A percentile compares a stretch with the other conserved stretches of the same genome.
These are phyloP conservation scores for Fusarium algeriense DNA, from an alignment of 2,329 filamentous ascomycete species.

Conservation along the genomic window DNA sequence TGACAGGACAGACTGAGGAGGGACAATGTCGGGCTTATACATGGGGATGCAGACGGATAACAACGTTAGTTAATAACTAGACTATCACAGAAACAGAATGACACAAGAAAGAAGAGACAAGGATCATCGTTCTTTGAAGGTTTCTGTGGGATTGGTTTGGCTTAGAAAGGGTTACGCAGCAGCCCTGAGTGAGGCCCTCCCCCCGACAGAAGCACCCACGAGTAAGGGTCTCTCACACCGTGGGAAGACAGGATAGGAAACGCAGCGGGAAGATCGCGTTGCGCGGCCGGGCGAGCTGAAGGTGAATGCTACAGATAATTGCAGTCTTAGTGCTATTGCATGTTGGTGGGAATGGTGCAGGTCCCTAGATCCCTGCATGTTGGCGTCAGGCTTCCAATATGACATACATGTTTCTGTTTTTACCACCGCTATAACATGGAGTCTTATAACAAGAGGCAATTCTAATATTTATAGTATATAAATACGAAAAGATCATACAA, in stretches of 20 bases:
- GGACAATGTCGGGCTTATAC: slow-evolving; percentile 32
- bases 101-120: slow-evolving; percentile 25
- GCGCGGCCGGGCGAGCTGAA: slow-evolving; percentile 31
- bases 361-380: slow-evolving; percentile 41
- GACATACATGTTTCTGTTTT: slow-evolving; percentile 14
- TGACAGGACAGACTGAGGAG: slow-evolving; percentile 12
- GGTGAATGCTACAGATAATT: not conserved
- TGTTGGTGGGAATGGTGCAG: slow-evolving; percentile 34
- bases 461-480: slow-evolving; percentile 19
- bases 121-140: slow-evolving; percentile 18
- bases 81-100: slow-evolving; percentile 26
- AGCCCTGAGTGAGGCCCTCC: slow-evolving; percentile 26
- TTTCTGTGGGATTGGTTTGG: not conserved
- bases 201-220: slow-evolving; percentile 7
- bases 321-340: not conserved
- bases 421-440: slow-evolving; percentile 5
- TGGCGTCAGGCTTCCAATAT: slow-evolving; percentile 30
- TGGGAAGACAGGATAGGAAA: slow-evolving; percentile 24
- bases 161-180: slow-evolving; percentile 27
- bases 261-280: slow-evolving; percentile 18
- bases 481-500: not conserved
- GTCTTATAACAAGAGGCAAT: slow-evolving; percentile 18
- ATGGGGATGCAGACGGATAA: slow-evolving; percentile 4
- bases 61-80: slow-evolving; percentile 9
- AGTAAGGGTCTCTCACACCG: slow-evolving; percentile 28